A percentile compares a stretch with the other conserved stretches of the same genome.
phyloP scores from a whole-genome alignment of 148 eudicot species.

The Chenopodium suecicum region DNA sequence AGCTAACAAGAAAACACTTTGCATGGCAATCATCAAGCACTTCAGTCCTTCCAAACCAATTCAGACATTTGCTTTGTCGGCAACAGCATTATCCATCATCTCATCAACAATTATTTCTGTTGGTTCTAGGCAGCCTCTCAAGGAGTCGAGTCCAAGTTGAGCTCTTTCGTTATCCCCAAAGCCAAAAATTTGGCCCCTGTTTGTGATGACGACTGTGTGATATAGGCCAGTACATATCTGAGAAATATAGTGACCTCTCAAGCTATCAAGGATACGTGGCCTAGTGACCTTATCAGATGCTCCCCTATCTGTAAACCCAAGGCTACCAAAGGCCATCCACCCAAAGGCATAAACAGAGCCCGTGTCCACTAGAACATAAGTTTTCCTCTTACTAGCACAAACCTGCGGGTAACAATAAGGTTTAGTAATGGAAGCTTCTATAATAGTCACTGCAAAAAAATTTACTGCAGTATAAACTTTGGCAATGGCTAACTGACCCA shows the following conservation, averaged over 20 bases:
- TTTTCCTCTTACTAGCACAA: slow-evolving; percentile 96
- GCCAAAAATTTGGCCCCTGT: slow-evolving; percentile 71
- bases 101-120: slow-evolving; percentile 61
- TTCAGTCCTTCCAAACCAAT: neutral
- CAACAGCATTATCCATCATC: slow-evolving; percentile 20
- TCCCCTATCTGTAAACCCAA: slow-evolving; percentile 79
- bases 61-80: slow-evolving; percentile 19
- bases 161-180: slow-evolving; percentile 95
- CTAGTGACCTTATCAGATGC: slow-evolving; percentile 59
- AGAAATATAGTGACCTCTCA: slow-evolving; percentile 64
- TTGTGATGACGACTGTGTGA: slow-evolving; percentile 81
- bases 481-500: neutral
- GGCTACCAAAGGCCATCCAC: slow-evolving; percentile 95
- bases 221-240: slow-evolving; percentile 93
- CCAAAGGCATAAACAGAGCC: slow-evolving; percentile 86
- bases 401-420: slow-evolving; percentile 45
- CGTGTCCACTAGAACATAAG: slow-evolving; percentile 72
- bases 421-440: neutral
- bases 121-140: slow-evolving; percentile 74
- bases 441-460: neutral
- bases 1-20: neutral
- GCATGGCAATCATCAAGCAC: neutral
- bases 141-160: slow-evolving; percentile 77
- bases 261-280: slow-evolving; percentile 66
- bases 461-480: neutral